phyloP scores from a whole-genome alignment of 179 eudicot species.

The Sideroxylon spinosum region DNA sequence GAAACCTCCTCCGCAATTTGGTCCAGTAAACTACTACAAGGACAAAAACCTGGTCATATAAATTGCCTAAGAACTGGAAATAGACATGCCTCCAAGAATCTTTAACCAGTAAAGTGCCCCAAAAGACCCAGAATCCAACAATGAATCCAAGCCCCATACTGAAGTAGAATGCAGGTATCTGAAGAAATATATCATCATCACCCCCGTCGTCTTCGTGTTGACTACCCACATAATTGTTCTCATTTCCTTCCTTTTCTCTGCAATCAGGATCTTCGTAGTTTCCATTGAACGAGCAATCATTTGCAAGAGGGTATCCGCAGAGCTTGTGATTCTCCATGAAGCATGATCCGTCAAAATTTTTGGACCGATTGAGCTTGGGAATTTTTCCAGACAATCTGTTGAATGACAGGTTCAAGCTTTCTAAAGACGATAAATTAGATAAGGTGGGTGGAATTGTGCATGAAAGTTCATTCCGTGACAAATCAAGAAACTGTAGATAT shows the following conservation, averaged over 20 bases:
- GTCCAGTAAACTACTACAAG: neutral
- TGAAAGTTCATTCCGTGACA: conserved; percentile 31
- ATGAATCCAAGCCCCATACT: conserved; percentile 13
- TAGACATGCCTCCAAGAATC: conserved; percentile 10
- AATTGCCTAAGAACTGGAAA: neutral
- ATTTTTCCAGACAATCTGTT: conserved; percentile 34
- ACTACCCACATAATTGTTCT: neutral
- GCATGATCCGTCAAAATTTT: too few species aligned
- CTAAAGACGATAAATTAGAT: conserved; percentile 16
- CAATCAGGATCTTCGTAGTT: neutral
- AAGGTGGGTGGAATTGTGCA: conserved; percentile 34
- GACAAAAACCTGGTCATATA: neutral
- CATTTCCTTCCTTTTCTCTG: neutral
- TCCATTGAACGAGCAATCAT: neutral
- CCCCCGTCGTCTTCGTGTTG: neutral
- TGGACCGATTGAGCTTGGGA: conserved; percentile 26
- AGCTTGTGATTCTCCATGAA: neutral
- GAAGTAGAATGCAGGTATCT: neutral
- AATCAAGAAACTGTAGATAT: conserved; percentile 27
- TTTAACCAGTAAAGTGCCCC: neutral
- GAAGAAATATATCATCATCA: too few species aligned
- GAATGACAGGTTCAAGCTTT: conserved; percentile 23
- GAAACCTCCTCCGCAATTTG: neutral
- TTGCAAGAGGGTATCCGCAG: conserved; percentile 23
- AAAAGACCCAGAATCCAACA: conserved; percentile 25